Percentiles rank a stretch among this genome's conserved stretches.
These are phyloP conservation scores for Lumnitzera littorea DNA, from an alignment of 345 rosid genomes.

Conservation along the genomic window DNA sequence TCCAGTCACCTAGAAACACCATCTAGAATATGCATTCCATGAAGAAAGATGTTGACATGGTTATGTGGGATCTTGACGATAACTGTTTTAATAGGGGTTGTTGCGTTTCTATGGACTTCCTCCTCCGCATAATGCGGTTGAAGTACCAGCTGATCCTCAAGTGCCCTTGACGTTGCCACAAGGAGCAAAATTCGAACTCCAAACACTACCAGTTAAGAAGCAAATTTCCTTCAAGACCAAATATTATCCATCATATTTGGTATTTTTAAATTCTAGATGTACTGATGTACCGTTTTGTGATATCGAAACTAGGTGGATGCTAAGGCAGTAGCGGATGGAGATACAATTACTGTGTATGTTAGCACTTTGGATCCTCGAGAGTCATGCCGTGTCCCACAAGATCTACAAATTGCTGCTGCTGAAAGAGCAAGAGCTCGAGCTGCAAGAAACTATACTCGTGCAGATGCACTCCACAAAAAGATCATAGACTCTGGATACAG, in stretches of 20 bases:
- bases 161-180: slow-evolving; percentile 39
- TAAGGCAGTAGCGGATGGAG: slow-evolving; percentile 75
- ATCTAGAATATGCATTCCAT: neutral
- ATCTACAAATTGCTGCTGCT: slow-evolving; percentile 45
- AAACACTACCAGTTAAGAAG: slow-evolving; percentile 58
- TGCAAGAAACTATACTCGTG: slow-evolving; percentile 41
- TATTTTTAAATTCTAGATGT: neutral
- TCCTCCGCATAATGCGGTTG: slow-evolving; percentile 32
- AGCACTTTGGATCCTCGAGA: slow-evolving; percentile 47
- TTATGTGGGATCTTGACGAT: neutral
- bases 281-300: neutral
- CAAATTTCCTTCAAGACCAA: neutral
- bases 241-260: neutral
- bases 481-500: slow-evolving; percentile 65
- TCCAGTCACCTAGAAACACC: too few species aligned
- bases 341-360: slow-evolving; percentile 64
- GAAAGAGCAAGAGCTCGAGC: slow-evolving; percentile 57
- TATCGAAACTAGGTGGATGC: slow-evolving; percentile 61
- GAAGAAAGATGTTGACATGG: neutral
- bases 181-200: slow-evolving; percentile 50
- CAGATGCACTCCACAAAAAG: slow-evolving; percentile 53
- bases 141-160: slow-evolving; percentile 25
- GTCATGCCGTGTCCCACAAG: slow-evolving; percentile 50
- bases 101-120: slow-evolving; percentile 80
- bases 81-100: slow-evolving; percentile 39